Conservation (phyloP, 2,329 filamentous ascomycete species). For the Fusarium incarnatum region DNA sequence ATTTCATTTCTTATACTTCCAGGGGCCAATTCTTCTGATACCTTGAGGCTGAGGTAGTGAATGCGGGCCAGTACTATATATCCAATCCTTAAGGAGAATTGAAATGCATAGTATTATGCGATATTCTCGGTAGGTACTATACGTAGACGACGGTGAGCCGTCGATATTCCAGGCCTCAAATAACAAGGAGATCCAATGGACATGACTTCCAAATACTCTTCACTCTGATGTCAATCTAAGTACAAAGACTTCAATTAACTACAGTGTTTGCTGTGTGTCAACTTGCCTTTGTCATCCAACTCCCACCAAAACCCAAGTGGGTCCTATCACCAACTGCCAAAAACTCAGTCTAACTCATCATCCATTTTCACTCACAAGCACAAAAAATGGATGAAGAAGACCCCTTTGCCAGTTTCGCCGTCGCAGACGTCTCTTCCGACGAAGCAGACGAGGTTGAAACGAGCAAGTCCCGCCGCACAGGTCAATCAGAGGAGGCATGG, state of each 20-base stretch:
- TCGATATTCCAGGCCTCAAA: not conserved
- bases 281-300: slow-evolving; percentile 4
- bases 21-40: not conserved
- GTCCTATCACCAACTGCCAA: slow-evolving; percentile 28
- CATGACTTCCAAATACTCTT: not conserved
- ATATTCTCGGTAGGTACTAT: no score
- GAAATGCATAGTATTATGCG: no score
- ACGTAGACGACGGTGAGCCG: no score
- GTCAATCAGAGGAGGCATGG: slow-evolving; percentile 64
- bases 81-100: no score
- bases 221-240: not conserved
- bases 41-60: no score
- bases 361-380: not conserved
- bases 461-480: slow-evolving; percentile 51
- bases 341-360: slow-evolving; percentile 18
- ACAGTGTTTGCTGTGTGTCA: not conserved
- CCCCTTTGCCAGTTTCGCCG: slow-evolving; percentile 48
- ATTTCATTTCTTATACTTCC: not conserved
- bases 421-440: slow-evolving; percentile 53
- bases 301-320: slow-evolving; percentile 32
- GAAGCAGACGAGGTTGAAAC: slow-evolving; percentile 49
- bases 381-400: slow-evolving; percentile 48
- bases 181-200: not conserved
- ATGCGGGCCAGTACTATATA: no score
- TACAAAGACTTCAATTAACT: not conserved